phyloP scores from a whole-genome alignment of 306 rosid species.

The Ceratonia siliqua region DNA sequence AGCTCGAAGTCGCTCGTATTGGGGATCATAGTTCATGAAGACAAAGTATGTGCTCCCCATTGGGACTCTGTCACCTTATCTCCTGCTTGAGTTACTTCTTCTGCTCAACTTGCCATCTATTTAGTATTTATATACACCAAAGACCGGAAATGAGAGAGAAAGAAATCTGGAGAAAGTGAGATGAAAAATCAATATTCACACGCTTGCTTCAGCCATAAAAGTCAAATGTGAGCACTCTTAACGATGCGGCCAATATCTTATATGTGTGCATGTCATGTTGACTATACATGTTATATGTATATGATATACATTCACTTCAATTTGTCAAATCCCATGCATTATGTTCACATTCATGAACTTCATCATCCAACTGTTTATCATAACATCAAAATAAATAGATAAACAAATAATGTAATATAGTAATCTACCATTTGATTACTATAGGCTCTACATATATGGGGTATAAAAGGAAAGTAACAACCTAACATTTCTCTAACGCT shows the following conservation, averaged over 20 bases:
- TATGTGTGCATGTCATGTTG: too few relatives aligned
- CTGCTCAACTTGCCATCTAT: conserved; percentile 33
- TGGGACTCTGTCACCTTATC: neutral
- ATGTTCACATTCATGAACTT: too few relatives aligned
- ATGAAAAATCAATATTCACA: neutral
- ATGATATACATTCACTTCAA: too few relatives aligned
- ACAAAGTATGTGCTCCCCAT: conserved; percentile 75
- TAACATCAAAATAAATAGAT: too few relatives aligned
- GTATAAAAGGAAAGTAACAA: too few relatives aligned
- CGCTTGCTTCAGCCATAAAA: neutral
- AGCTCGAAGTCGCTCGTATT: conserved; percentile 71
- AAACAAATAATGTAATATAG: too few relatives aligned
- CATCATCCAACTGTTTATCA: too few relatives aligned
- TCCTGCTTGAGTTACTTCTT: neutral
- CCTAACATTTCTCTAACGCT: too few relatives aligned
- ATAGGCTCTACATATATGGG: too few relatives aligned
- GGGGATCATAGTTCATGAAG: conserved; percentile 88
- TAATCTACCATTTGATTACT: too few relatives aligned
- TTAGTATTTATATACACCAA: conserved; percentile 37
- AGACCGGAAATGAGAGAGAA: neutral
- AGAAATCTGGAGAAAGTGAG: conserved; percentile 1
- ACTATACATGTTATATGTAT: too few relatives aligned
- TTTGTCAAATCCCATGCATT: too few relatives aligned
- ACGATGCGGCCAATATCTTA: conserved; percentile 8
- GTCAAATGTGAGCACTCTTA: conserved; percentile 20